Conservation (phyloP, 1,139 yeast genomes). For the Yamadazyma spencermartinsiae region DNA sequence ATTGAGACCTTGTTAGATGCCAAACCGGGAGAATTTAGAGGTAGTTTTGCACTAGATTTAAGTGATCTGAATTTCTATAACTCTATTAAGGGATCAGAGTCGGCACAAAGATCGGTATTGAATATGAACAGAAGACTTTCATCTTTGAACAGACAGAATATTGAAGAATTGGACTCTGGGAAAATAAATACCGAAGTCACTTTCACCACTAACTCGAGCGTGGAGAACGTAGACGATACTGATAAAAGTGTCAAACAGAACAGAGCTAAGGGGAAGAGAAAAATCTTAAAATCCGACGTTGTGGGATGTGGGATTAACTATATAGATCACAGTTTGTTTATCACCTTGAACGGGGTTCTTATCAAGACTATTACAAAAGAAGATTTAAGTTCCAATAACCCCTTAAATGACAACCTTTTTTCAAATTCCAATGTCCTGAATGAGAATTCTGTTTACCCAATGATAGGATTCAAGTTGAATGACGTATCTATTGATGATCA, state of each 20-base stretch:
- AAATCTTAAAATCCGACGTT: conserved; percentile 47
- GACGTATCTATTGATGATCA: conserved; percentile 19
- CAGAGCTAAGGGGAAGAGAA: conserved; percentile 9
- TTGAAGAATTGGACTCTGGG: conserved; percentile 32
- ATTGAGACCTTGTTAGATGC: conserved; percentile 25
- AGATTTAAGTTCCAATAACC: conserved; percentile 29
- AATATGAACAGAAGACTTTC: conserved; percentile 42
- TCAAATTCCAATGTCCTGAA: conserved; percentile 17
- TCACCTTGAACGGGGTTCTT: conserved; percentile 78
- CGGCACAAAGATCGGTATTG: conserved; percentile 29
- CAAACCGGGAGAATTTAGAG: conserved; percentile 42
- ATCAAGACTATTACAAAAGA: conserved; percentile 33
- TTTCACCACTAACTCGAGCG: conserved; percentile 24
- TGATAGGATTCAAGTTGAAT: conserved; percentile 42
- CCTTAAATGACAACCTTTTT: conserved; percentile 31
- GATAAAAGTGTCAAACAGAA: conserved; percentile 6
- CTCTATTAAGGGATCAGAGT: conserved; percentile 35
- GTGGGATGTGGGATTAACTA: conserved; percentile 87
- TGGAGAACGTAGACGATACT: not conserved
- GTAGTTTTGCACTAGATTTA: conserved; percentile 45
- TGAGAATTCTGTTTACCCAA: conserved; percentile 34
- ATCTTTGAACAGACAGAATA: conserved; percentile 29
- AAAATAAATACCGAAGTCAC: conserved; percentile 40
- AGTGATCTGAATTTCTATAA: conserved; percentile 44
- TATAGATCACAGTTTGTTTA: conserved; percentile 61